Evolutionary conservation across 2,329 filamentous ascomycete species (phyloP), one percentile per base, ranked within the genome.

Genomic region (Trichoderma sp.): DNA sequence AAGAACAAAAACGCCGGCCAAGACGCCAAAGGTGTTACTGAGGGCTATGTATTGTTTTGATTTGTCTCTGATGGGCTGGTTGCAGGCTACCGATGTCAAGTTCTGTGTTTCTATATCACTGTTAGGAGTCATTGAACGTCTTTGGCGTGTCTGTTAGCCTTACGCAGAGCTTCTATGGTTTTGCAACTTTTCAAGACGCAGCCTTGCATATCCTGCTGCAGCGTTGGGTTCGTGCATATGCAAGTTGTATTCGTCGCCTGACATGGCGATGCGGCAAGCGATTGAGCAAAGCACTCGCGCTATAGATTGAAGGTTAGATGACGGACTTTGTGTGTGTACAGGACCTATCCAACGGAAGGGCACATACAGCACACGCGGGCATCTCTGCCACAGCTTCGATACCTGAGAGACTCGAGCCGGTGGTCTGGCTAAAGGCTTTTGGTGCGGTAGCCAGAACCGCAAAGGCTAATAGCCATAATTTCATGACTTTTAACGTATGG

Each of bases 1-100:
- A 2, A 82, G 70, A 18, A 86, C 77, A 69, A 85, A 85, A 26
- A 81, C 72, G 64, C 76, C 80, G 2, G 82, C 80, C 3, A 85
- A 75, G 6, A 78, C 75, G 36, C 79, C 80, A 11, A 83, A 75
- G 71, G 74, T 39, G 74, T 80, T 75, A 73, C 78, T 77, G 2
- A 84, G 76, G 60, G 77, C 78, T 7, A 81, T 74, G 62, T 83
- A 79, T 26, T 80, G 74, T 26, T 77, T 73, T 73, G 74, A 80
- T 66, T 78, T 81, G 73, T 82, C 76, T 14, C 79, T 75, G 7
- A 78, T 39, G 67, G 36, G 78, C 76, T 26, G 62, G 34, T 70
- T 36, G 61, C 76, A 77, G 18, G 30, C 26, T n/a, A 66, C 72
- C 12, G 72, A 67, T 3, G 78, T 79, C 4, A 75, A 24, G 57